Evolutionary conservation across 169 alveolate species (phyloP).

Genomic region (Besnoitia besnoiti): DNA sequence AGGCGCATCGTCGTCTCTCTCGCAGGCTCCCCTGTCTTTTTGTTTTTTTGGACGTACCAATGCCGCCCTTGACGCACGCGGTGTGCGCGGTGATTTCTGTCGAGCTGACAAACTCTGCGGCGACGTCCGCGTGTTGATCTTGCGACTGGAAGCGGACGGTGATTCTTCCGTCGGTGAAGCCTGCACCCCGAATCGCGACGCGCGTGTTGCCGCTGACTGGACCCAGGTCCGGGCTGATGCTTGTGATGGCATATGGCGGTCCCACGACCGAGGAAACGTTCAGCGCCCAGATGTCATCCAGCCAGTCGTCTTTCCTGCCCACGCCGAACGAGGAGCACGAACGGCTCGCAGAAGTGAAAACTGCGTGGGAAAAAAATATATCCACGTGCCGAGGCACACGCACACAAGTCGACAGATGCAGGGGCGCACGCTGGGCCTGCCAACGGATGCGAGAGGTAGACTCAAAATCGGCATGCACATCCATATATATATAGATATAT

Average conservation of each 20-base stretch:
- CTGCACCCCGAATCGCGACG: constrained; percentile 85
- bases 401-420: too few species aligned
- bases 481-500: too few species aligned
- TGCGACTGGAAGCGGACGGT: constrained; percentile 87
- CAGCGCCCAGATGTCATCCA: constrained; percentile 88
- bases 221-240: constrained; percentile 89
- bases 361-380: too few species aligned
- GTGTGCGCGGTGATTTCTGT: constrained; percentile 88
- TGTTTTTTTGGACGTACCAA: constrained; percentile 70
- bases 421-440: too few species aligned
- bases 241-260: constrained; percentile 93
- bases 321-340: too few species aligned
- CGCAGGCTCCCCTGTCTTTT: background rate
- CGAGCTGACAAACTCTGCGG: constrained; percentile 86
- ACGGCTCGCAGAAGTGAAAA: too few species aligned
- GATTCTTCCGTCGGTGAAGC: constrained; percentile 84
- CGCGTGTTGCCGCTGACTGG: constrained; percentile 92
- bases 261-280: constrained; percentile 93
- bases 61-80: constrained; percentile 85
- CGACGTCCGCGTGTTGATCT: constrained; percentile 82
- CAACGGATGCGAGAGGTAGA: too few species aligned
- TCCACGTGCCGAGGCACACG: too few species aligned
- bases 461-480: too few species aligned
- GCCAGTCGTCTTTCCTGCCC: constrained; percentile 88
- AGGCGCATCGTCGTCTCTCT: too few species aligned